Percentiles rank a stretch among this genome's conserved stretches.
Conservation (phyloP, 1,284 basidiomycete species). For the Papiliotrema nemorosa region DNA sequence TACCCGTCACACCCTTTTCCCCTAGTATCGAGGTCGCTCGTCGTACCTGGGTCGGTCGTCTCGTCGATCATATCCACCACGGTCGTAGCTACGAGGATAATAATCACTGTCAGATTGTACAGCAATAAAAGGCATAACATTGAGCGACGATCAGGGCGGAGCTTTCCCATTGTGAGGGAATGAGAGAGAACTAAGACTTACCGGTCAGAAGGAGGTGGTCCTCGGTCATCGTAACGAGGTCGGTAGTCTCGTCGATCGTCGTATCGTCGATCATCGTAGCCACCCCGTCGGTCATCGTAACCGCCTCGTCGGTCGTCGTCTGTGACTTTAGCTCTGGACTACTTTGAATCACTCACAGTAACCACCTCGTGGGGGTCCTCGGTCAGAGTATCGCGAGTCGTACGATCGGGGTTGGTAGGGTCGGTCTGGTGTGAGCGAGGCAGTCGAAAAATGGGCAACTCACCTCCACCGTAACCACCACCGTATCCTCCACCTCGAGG, state of each 20-base stretch:
- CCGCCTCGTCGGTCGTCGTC: constrained; percentile 51
- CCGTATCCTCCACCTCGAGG: constrained; percentile 57
- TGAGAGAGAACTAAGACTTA: constrained; percentile 17
- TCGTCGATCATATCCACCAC: constrained; percentile 20
- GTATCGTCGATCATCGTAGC: constrained; percentile 46
- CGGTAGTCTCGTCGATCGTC: constrained; percentile 24
- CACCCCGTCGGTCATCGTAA: constrained; percentile 29
- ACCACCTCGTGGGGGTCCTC: constrained; percentile 32
- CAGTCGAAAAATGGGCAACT: background rate
- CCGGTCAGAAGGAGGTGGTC: constrained; percentile 23
- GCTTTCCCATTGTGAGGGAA: background rate
- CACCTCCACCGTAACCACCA: constrained; percentile 6
- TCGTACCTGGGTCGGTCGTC: constrained; percentile 7
- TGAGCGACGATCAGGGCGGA: no score
- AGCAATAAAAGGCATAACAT: no score
- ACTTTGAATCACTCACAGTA: background rate
- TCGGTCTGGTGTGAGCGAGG: constrained; percentile 28
- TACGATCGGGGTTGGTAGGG: constrained; percentile 49
- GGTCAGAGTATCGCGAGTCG: constrained; percentile 44
- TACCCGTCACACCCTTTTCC: no score
- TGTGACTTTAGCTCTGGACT: constrained; percentile 1
- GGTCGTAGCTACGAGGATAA: constrained; percentile 54
- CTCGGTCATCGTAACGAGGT: constrained; percentile 24
- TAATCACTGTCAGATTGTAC: constrained; percentile 14
- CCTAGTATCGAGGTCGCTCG: constrained; percentile 16